Conservation (phyloP, 140 eudicot species). For the Flaveria floridana region DNA sequence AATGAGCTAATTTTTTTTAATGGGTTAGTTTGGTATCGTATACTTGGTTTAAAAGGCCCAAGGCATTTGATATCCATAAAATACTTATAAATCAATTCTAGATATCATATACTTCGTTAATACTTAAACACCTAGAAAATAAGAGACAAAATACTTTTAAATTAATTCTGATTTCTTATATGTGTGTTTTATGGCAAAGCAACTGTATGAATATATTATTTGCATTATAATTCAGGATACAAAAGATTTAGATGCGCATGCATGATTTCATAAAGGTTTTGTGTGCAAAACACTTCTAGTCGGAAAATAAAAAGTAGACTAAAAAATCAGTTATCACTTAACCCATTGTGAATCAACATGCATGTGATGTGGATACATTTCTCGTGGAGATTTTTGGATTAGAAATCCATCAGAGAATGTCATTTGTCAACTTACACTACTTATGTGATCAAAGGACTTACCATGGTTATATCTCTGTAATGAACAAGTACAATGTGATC, state of each 20-base stretch:
- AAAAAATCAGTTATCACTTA: background rate
- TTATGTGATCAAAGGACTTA: slow-evolving; percentile 34
- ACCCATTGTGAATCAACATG: slow-evolving; percentile 8
- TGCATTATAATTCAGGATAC: slow-evolving; percentile 8
- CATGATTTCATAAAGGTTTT: background rate
- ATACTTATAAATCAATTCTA: background rate
- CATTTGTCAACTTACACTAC: background rate
- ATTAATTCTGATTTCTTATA: background rate
- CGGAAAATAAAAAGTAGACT: background rate
- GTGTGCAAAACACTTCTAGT: slow-evolving; percentile 26
- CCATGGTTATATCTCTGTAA: slow-evolving; percentile 85
- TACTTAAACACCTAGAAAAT: background rate
- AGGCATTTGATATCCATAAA: background rate
- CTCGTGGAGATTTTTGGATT: slow-evolving; percentile 15
- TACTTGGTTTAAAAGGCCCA: background rate
- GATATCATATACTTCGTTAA: background rate
- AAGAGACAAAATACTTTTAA: background rate
- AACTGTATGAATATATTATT: background rate
- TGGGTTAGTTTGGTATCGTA: background rate
- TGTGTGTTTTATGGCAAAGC: background rate
- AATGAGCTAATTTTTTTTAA: background rate
- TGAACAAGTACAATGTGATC: slow-evolving; percentile 98
- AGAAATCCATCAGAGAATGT: slow-evolving; percentile 12
- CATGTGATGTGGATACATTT: slow-evolving; percentile 2
- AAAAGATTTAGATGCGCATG: background rate